Evolutionary conservation across 2,329 filamentous ascomycete genomes (phyloP), one percentile per base, ranked within the genome.

Genomic region (Phialophora expanda): DNA sequence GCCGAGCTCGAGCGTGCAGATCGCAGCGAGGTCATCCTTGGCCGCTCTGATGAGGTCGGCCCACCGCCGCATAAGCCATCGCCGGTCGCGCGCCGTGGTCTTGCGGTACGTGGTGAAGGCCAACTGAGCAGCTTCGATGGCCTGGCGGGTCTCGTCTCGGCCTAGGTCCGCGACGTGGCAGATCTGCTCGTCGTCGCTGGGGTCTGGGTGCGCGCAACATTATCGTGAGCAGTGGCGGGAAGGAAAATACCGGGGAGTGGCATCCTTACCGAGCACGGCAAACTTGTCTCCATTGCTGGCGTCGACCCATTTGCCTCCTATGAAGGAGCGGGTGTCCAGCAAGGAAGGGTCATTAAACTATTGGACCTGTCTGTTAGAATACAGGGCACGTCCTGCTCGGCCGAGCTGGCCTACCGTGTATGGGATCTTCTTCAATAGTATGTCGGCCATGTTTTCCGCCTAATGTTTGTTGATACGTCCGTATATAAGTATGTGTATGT

Each of bases 51-150:
- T 86, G 61, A 89, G 78, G 70, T 89, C 82, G 75, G 87, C 87
- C 88, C 88, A 90, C 75, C 86, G 87, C 62, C 86, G 82, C 61
- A 90, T 79, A 80, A 89, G 84, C 50, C 83, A 81, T n/a, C 85
- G 80, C 63, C 88, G 81, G 75, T 89, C 84, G 54, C 87, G 83
- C 46, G 82, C 84, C 3, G 87, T 86, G 8, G 83, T 85, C 73
- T 84, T 85, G 69, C 84, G 82, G 77, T 88, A 89, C 20, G 80
- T 79, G 20, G 83, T 82, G 63, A 89, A 82, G 0, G 95, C 94
- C 5, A 85, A 85, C 12, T 87, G 85, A 11, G 95, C 95, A n/a
- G 92, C 92, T 64, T 86, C 81, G 76, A 98, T 95, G 75, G 95
- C 94, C 54, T 83, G 28, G 2, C 26, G 28, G 14, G 41, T 51